Base-by-base conservation (phyloP, 371 early-diverging fungal species). In the Batkoa obscura region DNA sequence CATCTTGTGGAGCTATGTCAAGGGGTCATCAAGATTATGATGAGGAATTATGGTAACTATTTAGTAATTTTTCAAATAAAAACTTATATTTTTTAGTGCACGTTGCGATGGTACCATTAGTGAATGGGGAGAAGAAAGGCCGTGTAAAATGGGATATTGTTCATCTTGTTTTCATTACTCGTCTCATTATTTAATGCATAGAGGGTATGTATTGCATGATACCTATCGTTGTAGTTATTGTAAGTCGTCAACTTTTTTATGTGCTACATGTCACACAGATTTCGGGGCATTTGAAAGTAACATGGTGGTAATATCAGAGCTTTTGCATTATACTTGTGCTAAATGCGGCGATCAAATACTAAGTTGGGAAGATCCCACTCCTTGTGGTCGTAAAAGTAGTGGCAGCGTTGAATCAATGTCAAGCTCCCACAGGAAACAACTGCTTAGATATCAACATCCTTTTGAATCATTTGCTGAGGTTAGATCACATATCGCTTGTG, bases 401-500 rank as follows among this genome's bases (percentile, higher is more conserved):
- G 48, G 48, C 31, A 23, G 23, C 48, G 4, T 9, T 47, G 48
- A 47, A 12, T 30, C 30, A 6, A 6, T 32, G 9, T 47, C 48
- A 15, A 9, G 9, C n/a, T 9, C 42, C 42, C 31, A 12, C 48
- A 15, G 48, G 23, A 47, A 47, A 30, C 48, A 15, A 30, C 48
- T 30, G 23, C 4, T 47, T 15, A 15, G 48, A 30, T 50, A 50
- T 1, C 15, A 50, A 34, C 31, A 50, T 36, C 50, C 50, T 6
- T 50, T 50, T n/a, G 50, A 50, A 34, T 50, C 50, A 23, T 50
- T 50, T n/a, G 50, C 50, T 36, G 31, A n/a, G 12, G 50, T 50
- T n/a, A 23, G 50, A 10, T 23, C 31, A 6, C 31, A 32, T 12
- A 34, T 30, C 12, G 32, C 15, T 5, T 50, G 50, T n/a, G 50